Conservation (phyloP, 176 grass and related monocot species). For the Aechmea fasciata region DNA sequence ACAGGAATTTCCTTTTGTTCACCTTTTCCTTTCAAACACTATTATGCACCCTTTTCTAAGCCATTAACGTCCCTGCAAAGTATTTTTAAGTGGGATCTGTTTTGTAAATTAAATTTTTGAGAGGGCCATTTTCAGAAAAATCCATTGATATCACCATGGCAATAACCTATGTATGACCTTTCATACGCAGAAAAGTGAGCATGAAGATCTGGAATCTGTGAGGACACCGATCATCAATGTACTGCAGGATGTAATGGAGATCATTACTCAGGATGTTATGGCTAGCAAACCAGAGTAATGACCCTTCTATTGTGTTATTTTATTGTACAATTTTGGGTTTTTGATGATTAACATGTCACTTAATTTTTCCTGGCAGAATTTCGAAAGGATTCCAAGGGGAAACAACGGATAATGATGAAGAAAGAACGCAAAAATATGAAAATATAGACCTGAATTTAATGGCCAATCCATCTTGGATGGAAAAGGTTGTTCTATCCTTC, state of each 20-base stretch:
- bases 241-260: conserved; percentile 94
- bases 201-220: conserved; percentile 36
- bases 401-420: conserved; percentile 4
- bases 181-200: conserved; percentile 31
- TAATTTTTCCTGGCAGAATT: conserved; percentile 26
- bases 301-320: neutral
- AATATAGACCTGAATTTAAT: conserved; percentile 43
- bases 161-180: conserved; percentile 11
- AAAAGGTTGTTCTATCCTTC: conserved; percentile 41
- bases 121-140: neutral
- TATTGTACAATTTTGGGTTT: neutral
- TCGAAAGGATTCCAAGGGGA: neutral
- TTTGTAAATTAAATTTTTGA: too few species aligned
- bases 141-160: too few species aligned
- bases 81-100: neutral
- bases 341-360: neutral
- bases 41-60: neutral
- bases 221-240: conserved; percentile 70
- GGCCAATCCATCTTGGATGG: conserved; percentile 33
- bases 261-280: conserved; percentile 85
- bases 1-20: neutral
- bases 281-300: conserved; percentile 36
- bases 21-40: neutral
- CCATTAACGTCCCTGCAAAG: neutral
- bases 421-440: conserved; percentile 41